phyloP scores from a whole-genome alignment of 306 rosid genomes.

The Arachis hypogaea region DNA sequence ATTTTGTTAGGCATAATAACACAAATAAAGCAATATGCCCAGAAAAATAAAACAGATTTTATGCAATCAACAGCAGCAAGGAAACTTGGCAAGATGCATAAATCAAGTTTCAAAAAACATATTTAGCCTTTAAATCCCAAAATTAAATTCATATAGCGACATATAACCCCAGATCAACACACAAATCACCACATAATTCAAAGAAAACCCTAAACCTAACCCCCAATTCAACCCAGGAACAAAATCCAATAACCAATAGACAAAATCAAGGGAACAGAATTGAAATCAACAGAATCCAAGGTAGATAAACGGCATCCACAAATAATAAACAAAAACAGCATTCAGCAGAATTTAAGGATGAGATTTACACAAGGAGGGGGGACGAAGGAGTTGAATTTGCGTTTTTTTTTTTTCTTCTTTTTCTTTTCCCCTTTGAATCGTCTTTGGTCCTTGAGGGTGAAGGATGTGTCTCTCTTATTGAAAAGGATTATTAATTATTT shows the following conservation, averaged over 20 bases:
- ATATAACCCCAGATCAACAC: conserved; percentile 42
- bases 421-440: conserved; percentile 36
- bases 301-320: conserved; percentile 4
- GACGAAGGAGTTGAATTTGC: conserved; percentile 21
- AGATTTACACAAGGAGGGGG: conserved; percentile 44
- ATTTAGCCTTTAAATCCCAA: conserved; percentile 19
- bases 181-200: conserved; percentile 33
- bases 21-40: not conserved
- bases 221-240: conserved; percentile 40
- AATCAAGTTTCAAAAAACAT: conserved; percentile 11
- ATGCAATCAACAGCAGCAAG: not conserved
- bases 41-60: not conserved
- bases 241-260: not conserved
- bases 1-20: not conserved
- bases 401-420: not conserved
- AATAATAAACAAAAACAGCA: conserved; percentile 4
- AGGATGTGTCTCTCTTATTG: too few relatives aligned
- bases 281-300: conserved; percentile 40
- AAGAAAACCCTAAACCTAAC: conserved; percentile 44
- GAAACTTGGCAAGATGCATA: not conserved
- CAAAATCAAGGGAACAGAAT: conserved; percentile 2
- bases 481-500: not conserved
- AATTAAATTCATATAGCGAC: not conserved
- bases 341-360: conserved; percentile 36
- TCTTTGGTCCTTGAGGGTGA: too few relatives aligned